Percentiles rank a stretch among this genome's conserved stretches.
These are phyloP conservation scores for Triticum urartu DNA, from an alignment of 176 grass and related monocot genomes.

Conservation along the genomic window DNA sequence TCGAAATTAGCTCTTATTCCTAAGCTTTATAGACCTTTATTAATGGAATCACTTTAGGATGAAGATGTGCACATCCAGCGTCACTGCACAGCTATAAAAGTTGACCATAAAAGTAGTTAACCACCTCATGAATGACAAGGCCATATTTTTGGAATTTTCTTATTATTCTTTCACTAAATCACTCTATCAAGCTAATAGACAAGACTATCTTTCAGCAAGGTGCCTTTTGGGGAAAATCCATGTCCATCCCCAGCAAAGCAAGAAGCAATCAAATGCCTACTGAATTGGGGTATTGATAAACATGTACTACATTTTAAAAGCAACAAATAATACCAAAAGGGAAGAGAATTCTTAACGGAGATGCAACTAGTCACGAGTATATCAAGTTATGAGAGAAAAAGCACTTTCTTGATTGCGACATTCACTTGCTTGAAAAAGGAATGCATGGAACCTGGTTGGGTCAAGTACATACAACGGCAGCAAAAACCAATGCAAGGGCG, in stretches of 20 bases:
- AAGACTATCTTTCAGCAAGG: neutral
- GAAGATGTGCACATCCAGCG: neutral
- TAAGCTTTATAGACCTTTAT: constrained; percentile 11
- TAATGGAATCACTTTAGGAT: neutral
- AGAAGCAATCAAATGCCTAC: neutral
- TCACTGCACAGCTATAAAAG: neutral
- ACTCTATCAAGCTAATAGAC: neutral
- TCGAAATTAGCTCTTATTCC: neutral
- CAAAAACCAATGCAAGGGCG: constrained; percentile 79
- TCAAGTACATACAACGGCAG: constrained; percentile 72
- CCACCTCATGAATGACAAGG: neutral
- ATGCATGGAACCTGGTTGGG: constrained; percentile 2
- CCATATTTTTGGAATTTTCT: neutral
- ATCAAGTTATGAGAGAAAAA: constrained; percentile 3
- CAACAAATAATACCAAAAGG: constrained; percentile 1
- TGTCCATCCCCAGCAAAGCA: neutral
- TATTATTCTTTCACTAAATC: neutral
- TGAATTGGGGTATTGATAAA: constrained; percentile 15
- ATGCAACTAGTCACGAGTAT: neutral
- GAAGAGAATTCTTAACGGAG: neutral
- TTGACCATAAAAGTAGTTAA: neutral
- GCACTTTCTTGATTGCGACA: neutral
- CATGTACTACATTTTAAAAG: neutral
- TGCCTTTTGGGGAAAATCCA: neutral
- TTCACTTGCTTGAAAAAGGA: constrained; percentile 23